Evolutionary conservation across 2,329 filamentous ascomycete genomes (phyloP), one percentile per base, ranked within the genome.

Genomic region (Cucurbitaria berberidis): DNA sequence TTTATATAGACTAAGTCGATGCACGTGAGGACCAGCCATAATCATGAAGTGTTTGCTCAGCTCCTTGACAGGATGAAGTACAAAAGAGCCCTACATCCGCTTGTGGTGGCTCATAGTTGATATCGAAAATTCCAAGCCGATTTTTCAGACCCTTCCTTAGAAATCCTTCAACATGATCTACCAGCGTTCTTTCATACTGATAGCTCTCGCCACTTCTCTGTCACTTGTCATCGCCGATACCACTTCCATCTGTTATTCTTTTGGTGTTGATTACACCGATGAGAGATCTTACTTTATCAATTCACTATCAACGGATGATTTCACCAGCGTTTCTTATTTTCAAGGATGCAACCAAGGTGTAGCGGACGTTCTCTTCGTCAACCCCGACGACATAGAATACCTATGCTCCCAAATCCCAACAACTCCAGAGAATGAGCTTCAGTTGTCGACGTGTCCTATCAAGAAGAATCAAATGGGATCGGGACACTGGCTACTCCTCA

Each of bases 241-340:
- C 6, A 60, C 64, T 21, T 67, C 67, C 1, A 60, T 68, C 18
- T 77, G 74, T 53, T 64, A 70, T 42, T 73, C 74, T 10, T 76
- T 65, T 47, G 74, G 74, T 45, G 69, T 77, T 16, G 78, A 81
- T 57, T 81, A 78, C 48, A 63, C 77, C 41, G 73, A 76, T 57
- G 77, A 75, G 30, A 73, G 72, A 2, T 58, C 64, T 16, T 81
- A 80, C 64, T 81, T 80, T 62, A 78, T 80, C 61, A 79, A 80
- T 60, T 70, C 71, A 9, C 61, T 68, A 15, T 78, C 76, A 0
- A 66, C 62, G 3, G 76, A 77, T 2, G 60, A 62, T 5, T 81
- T 80, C 57, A 78, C 76, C 16, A 75, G 75, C 19, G 75, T 78
- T 5, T 76, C 76, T 3, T 73, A 78, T 38, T 81, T 80, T 53